Base-by-base conservation (phyloP, 257 asterid genomes). In the Solanum bulbocastanum region DNA sequence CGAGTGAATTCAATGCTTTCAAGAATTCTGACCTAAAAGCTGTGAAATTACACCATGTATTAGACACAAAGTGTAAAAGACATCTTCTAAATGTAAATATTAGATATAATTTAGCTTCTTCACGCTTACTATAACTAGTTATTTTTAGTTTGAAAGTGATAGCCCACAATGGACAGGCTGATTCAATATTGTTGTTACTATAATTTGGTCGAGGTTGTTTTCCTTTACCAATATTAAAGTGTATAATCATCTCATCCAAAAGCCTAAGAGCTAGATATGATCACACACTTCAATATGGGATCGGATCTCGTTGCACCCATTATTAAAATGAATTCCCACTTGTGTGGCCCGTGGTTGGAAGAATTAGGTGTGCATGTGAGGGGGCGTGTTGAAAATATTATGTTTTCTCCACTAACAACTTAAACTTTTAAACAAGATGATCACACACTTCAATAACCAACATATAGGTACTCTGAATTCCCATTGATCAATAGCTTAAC, bases 1-100 rank as follows among this genome's bases (percentile, higher is more conserved):
- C 94, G 60, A 95, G 36, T 86, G 87, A 93, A 23, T 81, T 33
- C 86, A 96, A 35, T 16, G 96, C 94, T 60, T 81, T 88, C 49
- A 92, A 36, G 89, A 96, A 96, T 85, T 92, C 89, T 22, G 16
- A 18, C 84, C 98, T 89, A 88, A 90, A 93, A 88, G 89, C 98
- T 94, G 93, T 78, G 15, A 56, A 52, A 75, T 83, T 44, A 44
- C 25, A 5, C 18, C 69, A 82, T 30, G 20, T 82, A 81, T 81
- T 18, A 82, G 69, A 30, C 10, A 49, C 27, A 30, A 5, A 27
- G 12, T 30, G 12, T 62, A 49, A 82, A 49, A 7, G 0, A 30
- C 18, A 10, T 30, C 8, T 44, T 44, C 39, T 14, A 25, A 44
- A 16, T 42, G 85, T 25, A 44, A 30, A 42, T 25, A 25, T 42